Conservation (phyloP, 1,284 basidiomycete genomes). For the Porodaedalea pini region DNA sequence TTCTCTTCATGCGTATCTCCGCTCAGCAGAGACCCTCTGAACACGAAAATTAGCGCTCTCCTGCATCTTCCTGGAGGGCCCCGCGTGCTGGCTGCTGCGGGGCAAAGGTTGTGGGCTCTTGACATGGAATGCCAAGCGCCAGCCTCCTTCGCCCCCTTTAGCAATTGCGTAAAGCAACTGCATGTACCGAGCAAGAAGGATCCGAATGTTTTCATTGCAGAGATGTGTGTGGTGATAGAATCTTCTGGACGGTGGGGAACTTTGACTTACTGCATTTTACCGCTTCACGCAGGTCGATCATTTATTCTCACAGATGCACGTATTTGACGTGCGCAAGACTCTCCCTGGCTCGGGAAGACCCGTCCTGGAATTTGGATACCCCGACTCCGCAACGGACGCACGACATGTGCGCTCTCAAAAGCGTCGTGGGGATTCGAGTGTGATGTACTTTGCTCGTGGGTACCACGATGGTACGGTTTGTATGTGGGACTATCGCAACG, state of each 20-base stretch:
- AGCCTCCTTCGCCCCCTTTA: too few species aligned
- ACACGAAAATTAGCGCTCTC: background rate
- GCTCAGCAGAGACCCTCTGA: background rate
- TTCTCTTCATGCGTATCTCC: too few species aligned
- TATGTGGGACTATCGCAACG: constrained; percentile 52
- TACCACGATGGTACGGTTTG: constrained; percentile 42
- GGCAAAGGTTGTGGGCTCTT: constrained; percentile 33
- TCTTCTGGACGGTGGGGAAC: too few species aligned
- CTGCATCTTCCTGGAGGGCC: background rate
- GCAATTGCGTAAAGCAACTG: constrained; percentile 42
- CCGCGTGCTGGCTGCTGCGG: constrained; percentile 22
- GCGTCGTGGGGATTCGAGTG: constrained; percentile 28
- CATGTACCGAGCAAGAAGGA: constrained; percentile 41
- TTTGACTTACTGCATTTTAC: too few species aligned
- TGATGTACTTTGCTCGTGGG: constrained; percentile 43
- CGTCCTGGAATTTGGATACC: constrained; percentile 44
- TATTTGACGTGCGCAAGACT: constrained; percentile 42
- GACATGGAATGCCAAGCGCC: constrained; percentile 32
- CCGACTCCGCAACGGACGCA: constrained; percentile 29
- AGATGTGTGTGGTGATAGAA: constrained; percentile 32
- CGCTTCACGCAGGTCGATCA: constrained; percentile 39
- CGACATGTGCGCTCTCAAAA: too few species aligned
- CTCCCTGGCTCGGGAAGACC: constrained; percentile 42
- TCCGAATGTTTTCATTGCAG: constrained; percentile 41
- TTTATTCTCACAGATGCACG: constrained; percentile 43